These are phyloP conservation scores for Talaromyces ruber DNA, from an alignment of 495 filamentous ascomycete genomes.

Conservation along the genomic window DNA sequence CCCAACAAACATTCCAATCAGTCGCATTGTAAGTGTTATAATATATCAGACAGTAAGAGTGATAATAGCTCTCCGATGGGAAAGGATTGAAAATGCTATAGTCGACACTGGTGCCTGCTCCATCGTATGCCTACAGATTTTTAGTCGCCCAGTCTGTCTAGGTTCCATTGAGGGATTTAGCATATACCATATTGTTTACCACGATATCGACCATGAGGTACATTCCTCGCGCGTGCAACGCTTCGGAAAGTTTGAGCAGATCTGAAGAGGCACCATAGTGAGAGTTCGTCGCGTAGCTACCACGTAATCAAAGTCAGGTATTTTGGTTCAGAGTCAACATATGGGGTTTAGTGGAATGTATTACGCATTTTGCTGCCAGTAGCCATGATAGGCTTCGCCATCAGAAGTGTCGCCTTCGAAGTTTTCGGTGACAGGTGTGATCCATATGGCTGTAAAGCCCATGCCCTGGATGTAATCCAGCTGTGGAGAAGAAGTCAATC, in stretches of 20 bases:
- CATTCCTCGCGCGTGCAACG: slow-evolving; percentile 56
- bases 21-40: slow-evolving; percentile 37
- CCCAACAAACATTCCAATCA: slow-evolving; percentile 43
- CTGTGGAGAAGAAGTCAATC: slow-evolving; percentile 49
- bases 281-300: slow-evolving; percentile 46
- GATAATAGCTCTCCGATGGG: slow-evolving; percentile 49
- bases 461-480: slow-evolving; percentile 57
- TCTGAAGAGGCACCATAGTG: slow-evolving; percentile 60
- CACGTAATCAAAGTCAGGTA: neutral
- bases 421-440: slow-evolving; percentile 65
- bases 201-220: slow-evolving; percentile 72
- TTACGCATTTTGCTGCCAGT: slow-evolving; percentile 63
- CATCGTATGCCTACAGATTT: neutral
- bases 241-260: slow-evolving; percentile 50
- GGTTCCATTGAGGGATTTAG: slow-evolving; percentile 12
- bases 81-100: slow-evolving; percentile 53
- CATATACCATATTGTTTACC: slow-evolving; percentile 66
- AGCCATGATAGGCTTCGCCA: slow-evolving; percentile 63
- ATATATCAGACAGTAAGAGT: slow-evolving; percentile 52
- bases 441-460: slow-evolving; percentile 80
- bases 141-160: slow-evolving; percentile 15
- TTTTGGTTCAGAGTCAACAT: slow-evolving; percentile 44
- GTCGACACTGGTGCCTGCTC: slow-evolving; percentile 30
- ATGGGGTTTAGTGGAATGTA: slow-evolving; percentile 58
- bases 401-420: slow-evolving; percentile 39